These are phyloP conservation scores for Chalciporus piperatus DNA, from an alignment of 768 basidiomycete genomes.

Conservation along the genomic window DNA sequence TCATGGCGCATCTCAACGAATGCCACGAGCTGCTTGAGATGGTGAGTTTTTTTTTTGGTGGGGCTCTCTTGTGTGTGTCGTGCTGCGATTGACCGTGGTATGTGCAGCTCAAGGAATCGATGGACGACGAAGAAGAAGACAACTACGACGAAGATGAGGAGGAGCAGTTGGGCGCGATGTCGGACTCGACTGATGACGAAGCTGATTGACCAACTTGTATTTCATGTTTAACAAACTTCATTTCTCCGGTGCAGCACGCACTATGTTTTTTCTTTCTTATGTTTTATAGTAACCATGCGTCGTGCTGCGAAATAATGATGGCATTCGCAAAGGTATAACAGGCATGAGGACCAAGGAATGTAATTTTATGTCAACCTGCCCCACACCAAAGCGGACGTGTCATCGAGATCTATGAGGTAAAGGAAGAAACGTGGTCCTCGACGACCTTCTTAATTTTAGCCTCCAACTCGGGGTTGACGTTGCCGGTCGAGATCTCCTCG, in stretches of 20 bases:
- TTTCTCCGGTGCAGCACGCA: neutral
- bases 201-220: too few relatives aligned
- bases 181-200: too few relatives aligned
- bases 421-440: slow-evolving; percentile 82
- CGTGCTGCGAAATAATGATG: slow-evolving; percentile 28
- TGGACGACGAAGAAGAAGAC: slow-evolving; percentile 67
- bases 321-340: slow-evolving; percentile 27
- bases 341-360: slow-evolving; percentile 16
- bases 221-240: too few relatives aligned
- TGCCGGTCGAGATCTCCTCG: slow-evolving; percentile 78
- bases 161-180: slow-evolving; percentile 20
- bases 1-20: slow-evolving; percentile 94
- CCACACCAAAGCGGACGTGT: slow-evolving; percentile 12
- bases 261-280: neutral
- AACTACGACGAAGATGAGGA: slow-evolving; percentile 52
- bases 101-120: slow-evolving; percentile 72
- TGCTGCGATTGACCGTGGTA: neutral
- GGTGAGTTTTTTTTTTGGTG: too few relatives aligned
- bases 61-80: too few relatives aligned
- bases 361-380: slow-evolving; percentile 21
- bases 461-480: slow-evolving; percentile 88
- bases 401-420: slow-evolving; percentile 50
- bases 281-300: neutral
- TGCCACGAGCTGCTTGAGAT: slow-evolving; percentile 96
- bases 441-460: slow-evolving; percentile 93